Conservation (phyloP, 108 stramenopile species). For the Cyclotella baltica region DNA sequence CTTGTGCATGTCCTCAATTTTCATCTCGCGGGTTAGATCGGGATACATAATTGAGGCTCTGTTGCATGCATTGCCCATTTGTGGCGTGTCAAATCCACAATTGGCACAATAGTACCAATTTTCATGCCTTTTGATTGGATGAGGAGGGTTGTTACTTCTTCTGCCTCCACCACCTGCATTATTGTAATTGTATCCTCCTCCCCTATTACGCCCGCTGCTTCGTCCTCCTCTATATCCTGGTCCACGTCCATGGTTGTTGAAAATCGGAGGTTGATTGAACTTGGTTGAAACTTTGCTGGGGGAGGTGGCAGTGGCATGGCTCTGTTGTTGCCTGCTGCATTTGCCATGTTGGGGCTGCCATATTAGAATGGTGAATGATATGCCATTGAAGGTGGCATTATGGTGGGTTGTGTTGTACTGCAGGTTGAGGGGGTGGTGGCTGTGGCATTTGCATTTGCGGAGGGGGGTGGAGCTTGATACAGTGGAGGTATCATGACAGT, state of each 20-base stretch:
- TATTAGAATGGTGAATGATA: not conserved
- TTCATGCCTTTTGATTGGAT: not conserved
- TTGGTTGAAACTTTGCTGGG: not conserved
- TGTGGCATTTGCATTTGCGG: not conserved
- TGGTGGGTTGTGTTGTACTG: too few species aligned
- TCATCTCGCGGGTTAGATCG: not conserved
- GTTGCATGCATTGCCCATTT: not conserved
- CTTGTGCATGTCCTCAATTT: not conserved
- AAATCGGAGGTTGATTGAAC: not conserved
- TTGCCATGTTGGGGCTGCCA: too few species aligned
- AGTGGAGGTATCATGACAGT: not conserved
- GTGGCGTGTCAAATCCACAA: constrained; percentile 1
- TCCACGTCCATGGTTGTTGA: not conserved
- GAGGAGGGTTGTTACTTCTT: not conserved
- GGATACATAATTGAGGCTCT: not conserved
- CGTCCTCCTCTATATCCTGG: too few species aligned
- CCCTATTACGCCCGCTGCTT: not conserved
- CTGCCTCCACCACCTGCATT: too few species aligned
- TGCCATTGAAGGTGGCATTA: too few species aligned
- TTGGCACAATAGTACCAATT: not conserved
- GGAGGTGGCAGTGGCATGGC: not conserved
- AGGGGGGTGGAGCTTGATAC: not conserved
- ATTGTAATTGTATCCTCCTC: not conserved
- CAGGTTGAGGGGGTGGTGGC: not conserved
- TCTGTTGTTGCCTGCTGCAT: too few species aligned